phyloP scores from a whole-genome alignment of 345 rosid genomes.

The Euclidium syriacum region DNA sequence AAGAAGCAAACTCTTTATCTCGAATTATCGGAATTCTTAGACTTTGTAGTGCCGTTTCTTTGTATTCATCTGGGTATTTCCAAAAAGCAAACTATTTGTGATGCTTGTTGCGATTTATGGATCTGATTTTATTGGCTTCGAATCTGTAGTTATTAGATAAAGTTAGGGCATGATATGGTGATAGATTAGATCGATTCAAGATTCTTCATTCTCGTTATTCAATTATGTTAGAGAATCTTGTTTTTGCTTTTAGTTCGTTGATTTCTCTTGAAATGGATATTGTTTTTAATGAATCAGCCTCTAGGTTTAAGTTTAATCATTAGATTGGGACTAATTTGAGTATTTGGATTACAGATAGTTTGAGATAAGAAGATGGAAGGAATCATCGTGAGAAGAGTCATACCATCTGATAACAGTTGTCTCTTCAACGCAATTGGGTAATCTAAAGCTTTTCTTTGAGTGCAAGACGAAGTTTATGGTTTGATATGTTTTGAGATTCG shows the following conservation, averaged over 20 bases:
- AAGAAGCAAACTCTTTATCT: conserved; percentile 2
- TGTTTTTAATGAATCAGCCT: background rate
- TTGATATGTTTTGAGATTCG: background rate
- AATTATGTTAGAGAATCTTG: conserved; percentile 4
- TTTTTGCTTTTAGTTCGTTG: too few species aligned
- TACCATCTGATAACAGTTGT: conserved; percentile 96
- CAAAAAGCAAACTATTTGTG: background rate
- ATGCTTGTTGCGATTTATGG: background rate
- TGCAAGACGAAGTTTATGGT: background rate
- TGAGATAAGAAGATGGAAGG: conserved; percentile 44
- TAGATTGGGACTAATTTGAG: conserved; percentile 1
- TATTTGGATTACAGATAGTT: background rate
- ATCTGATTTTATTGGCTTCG: conserved; percentile 1
- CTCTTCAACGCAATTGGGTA: conserved; percentile 94
- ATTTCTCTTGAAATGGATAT: conserved; percentile 4
- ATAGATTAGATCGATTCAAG: conserved; percentile 14
- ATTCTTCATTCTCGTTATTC: background rate
- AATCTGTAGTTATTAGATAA: background rate
- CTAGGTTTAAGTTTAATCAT: background rate
- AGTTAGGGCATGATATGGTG: background rate
- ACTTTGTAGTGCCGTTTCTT: background rate
- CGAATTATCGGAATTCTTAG: background rate
- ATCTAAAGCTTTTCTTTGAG: conserved; percentile 11
- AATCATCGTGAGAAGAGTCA: conserved; percentile 68
- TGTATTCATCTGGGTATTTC: background rate